Evolutionary conservation across 2,329 filamentous ascomycete genomes (phyloP), one percentile per base, ranked within the genome.

Genomic region (Sphaerulina vaccinii): DNA sequence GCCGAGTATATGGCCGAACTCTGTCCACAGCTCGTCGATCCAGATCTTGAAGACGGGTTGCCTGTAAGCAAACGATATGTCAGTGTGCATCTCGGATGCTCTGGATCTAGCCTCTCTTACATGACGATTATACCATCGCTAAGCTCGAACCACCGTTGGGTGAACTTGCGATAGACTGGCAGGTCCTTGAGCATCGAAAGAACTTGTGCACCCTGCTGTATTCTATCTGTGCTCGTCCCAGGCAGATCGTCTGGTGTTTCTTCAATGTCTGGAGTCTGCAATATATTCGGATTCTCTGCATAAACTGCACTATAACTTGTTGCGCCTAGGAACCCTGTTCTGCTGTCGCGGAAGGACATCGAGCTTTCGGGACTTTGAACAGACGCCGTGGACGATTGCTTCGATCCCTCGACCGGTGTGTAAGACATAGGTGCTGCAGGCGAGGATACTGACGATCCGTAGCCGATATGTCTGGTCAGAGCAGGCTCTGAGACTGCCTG

Each of bases 1-100:
- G 6, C 57, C 45, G 5, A 68, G 56, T 1, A 68, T 24, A 10
- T 56, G 51, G 7, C 64, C 65, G 32, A 63, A 68, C 15, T 65
- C 62, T n/a, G 59, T 49, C 73, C 60, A 71, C 60, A 68, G 52
- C 18, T 67, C 66, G n/a, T 68, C 64, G 18, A 67, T 57, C 66
- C 66, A 68, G 13, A 66, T 62, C 7, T 49, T 54, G 33, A 65
- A 67, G 9, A 64, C 51, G 49, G 72, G 48, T 64, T 61, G 50
- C n/a, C 27, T 29, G n/a, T 9, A 2, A 29, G 27, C 27, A 29
- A 3, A 5, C 9, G 3, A 29, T 13, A 9, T 13, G 27, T 29
- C 3, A 29, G 27, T 13, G 10, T 10, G 9, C 27, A 13, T 29
- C 27, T 3, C 27, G n/a, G 9, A 29, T n/a, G n/a, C n/a, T n/a